Conservation (phyloP, 371 early-diverging fungal species). For the Mortierella sp. region DNA sequence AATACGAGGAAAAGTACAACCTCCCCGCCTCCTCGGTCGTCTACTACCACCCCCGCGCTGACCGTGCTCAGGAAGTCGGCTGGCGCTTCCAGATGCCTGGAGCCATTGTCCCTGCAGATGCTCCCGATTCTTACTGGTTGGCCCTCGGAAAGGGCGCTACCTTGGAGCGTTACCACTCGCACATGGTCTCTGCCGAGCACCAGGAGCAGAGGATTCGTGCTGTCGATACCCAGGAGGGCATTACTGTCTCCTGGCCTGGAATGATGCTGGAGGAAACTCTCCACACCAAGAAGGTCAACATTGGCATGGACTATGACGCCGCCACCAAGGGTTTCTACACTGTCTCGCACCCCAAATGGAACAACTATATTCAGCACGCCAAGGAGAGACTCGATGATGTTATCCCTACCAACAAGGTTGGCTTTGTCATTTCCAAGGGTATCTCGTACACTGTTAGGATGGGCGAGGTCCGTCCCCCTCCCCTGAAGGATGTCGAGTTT, state of each 20-base stretch:
- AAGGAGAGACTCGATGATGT: slow-evolving; percentile 34
- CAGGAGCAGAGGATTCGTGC: slow-evolving; percentile 37
- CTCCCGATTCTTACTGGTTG: slow-evolving; percentile 36
- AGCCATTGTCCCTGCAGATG: slow-evolving; percentile 27
- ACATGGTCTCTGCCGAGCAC: slow-evolving; percentile 47
- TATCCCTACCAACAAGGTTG: slow-evolving; percentile 29
- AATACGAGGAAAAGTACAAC: slow-evolving; percentile 57
- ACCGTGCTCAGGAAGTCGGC: slow-evolving; percentile 44
- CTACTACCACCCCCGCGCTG: slow-evolving; percentile 54
- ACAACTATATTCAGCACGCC: slow-evolving; percentile 41
- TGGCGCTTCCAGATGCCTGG: slow-evolving; percentile 56
- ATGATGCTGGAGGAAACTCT: slow-evolving; percentile 56
- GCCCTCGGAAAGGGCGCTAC: slow-evolving; percentile 51
- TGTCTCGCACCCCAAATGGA: slow-evolving; percentile 47
- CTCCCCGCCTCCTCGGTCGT: slow-evolving; percentile 46
- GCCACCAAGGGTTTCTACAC: slow-evolving; percentile 31
- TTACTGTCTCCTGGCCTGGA: slow-evolving; percentile 48
- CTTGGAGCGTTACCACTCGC: slow-evolving; percentile 39
- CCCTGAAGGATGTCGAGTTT: slow-evolving; percentile 47
- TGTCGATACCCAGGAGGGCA: slow-evolving; percentile 32
- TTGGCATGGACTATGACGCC: slow-evolving; percentile 50
- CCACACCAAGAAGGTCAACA: slow-evolving; percentile 43
- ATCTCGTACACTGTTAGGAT: slow-evolving; percentile 41
- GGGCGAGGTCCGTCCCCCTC: slow-evolving; percentile 54
- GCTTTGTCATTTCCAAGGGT: slow-evolving; percentile 44